Conservation (phyloP, 768 basidiomycete genomes). For the Tylopilus rubrobrunneus region DNA sequence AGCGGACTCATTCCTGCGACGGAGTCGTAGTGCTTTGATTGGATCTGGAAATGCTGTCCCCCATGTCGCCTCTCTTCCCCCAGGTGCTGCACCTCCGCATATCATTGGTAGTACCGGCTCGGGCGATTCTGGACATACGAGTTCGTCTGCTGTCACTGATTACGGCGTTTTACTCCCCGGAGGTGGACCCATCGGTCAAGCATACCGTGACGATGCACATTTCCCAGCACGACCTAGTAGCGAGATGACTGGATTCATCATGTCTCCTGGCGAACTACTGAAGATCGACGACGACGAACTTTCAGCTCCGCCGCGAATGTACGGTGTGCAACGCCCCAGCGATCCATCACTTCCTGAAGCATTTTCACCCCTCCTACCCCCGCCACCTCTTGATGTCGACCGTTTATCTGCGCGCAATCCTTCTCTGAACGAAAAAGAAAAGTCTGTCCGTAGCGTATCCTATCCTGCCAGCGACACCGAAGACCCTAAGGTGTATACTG, state of each 20-base stretch:
- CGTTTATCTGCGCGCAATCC: conserved; percentile 22
- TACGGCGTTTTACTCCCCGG: conserved; percentile 31
- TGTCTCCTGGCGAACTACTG: conserved; percentile 34
- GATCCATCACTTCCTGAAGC: conserved; percentile 25
- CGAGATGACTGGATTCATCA: conserved; percentile 32
- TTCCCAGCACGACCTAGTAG: conserved; percentile 28
- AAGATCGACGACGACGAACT: conserved; percentile 34
- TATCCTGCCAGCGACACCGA: conserved; percentile 33
- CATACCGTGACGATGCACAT: conserved; percentile 23
- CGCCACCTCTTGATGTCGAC: conserved; percentile 35
- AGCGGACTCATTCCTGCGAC: conserved; percentile 58
- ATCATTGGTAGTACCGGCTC: conserved; percentile 40
- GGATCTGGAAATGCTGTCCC: conserved; percentile 15
- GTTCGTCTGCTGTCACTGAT: conserved; percentile 38
- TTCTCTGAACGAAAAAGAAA: conserved; percentile 32
- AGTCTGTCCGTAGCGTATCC: conserved; percentile 30
- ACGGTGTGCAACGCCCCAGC: conserved; percentile 18
- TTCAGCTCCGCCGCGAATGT: conserved; percentile 27
- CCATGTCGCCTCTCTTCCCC: conserved; percentile 27
- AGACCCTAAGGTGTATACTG: conserved; percentile 32
- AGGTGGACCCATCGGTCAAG: conserved; percentile 32
- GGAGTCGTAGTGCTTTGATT: conserved; percentile 23
- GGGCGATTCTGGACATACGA: conserved; percentile 36
- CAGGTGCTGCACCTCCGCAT: conserved; percentile 31
- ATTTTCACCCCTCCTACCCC: conserved; percentile 36